phyloP scores from a whole-genome alignment of 2,329 filamentous ascomycete genomes.

The Chaetomium olivaceum region DNA sequence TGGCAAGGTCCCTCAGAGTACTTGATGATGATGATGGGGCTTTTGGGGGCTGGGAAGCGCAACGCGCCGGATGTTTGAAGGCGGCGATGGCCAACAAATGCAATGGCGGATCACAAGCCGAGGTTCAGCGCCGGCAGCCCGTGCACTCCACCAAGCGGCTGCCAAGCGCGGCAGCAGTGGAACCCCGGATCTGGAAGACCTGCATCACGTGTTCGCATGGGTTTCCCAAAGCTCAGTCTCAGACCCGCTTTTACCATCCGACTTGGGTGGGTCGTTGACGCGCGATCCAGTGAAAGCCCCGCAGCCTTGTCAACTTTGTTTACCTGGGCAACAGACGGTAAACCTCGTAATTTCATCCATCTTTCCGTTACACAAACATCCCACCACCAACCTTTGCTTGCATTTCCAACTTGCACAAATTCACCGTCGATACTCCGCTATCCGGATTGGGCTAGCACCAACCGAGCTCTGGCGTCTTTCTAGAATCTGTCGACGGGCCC shows the following conservation, averaged over 20 bases:
- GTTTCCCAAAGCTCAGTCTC: not conserved
- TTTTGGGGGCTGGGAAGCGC: constrained; percentile 1
- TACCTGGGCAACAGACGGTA: constrained; percentile 28
- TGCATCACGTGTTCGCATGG: constrained; percentile 21
- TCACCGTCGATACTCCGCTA: not conserved
- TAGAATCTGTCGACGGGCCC: not conserved
- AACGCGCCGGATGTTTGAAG: constrained; percentile 16
- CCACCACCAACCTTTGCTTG: not conserved
- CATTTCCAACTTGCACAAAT: not conserved
- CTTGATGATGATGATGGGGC: constrained; percentile 15
- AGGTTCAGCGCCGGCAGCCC: constrained; percentile 27
- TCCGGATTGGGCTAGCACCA: not conserved
- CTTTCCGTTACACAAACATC: constrained; percentile 1
- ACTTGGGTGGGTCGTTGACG: not conserved
- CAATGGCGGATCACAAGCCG: constrained; percentile 31
- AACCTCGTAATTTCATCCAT: constrained; percentile 20
- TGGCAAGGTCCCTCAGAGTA: not conserved
- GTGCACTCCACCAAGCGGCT: constrained; percentile 15
- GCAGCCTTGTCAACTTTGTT: constrained; percentile 29
- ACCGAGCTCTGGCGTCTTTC: not conserved
- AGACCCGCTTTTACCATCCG: constrained; percentile 15
- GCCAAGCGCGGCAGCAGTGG: constrained; percentile 17
- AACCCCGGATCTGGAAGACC: constrained; percentile 19
- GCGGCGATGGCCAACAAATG: constrained; percentile 33
- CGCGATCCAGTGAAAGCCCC: constrained; percentile 22